These are phyloP conservation scores for Stellera chamaejasme DNA, from an alignment of 345 rosid genomes.

Conservation along the genomic window DNA sequence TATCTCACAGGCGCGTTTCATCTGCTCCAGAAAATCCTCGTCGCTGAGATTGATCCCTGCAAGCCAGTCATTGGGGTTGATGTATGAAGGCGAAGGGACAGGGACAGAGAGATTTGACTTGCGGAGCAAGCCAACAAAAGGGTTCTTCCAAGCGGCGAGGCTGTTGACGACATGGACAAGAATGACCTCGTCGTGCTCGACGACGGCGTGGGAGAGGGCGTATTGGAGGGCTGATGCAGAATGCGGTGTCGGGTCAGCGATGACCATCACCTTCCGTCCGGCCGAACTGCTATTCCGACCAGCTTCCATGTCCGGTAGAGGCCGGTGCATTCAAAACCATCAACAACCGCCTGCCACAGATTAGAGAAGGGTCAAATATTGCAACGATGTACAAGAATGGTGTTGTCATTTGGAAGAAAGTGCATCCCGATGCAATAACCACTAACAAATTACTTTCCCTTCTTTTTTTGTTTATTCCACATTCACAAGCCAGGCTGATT, in stretches of 20 bases:
- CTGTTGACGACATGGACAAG: conserved; percentile 31
- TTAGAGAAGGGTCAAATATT: too few species aligned
- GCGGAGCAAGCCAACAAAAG: conserved; percentile 30
- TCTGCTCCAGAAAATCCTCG: conserved; percentile 52
- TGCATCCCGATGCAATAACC: too few species aligned
- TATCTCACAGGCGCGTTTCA: conserved; percentile 50
- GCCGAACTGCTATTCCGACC: too few species aligned
- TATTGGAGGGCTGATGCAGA: conserved; percentile 48
- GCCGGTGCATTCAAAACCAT: too few species aligned
- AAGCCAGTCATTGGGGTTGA: neutral
- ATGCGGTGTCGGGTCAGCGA: conserved; percentile 41
- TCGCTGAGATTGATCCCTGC: neutral
- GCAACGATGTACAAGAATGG: too few species aligned
- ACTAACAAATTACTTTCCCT: too few species aligned
- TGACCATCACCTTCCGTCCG: conserved; percentile 40
- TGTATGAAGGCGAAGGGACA: neutral
- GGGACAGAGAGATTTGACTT: conserved; percentile 10
- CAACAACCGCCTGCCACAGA: too few species aligned
- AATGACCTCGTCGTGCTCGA: conserved; percentile 42
- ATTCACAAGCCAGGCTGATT: too few species aligned
- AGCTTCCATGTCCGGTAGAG: too few species aligned
- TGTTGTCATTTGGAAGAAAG: too few species aligned
- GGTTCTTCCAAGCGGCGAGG: conserved; percentile 31
- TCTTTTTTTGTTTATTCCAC: too few species aligned
- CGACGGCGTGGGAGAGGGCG: conserved; percentile 41